Evolutionary conservation across 805 yeast genomes (phyloP).

Genomic region (Suhomyces sp.): DNA sequence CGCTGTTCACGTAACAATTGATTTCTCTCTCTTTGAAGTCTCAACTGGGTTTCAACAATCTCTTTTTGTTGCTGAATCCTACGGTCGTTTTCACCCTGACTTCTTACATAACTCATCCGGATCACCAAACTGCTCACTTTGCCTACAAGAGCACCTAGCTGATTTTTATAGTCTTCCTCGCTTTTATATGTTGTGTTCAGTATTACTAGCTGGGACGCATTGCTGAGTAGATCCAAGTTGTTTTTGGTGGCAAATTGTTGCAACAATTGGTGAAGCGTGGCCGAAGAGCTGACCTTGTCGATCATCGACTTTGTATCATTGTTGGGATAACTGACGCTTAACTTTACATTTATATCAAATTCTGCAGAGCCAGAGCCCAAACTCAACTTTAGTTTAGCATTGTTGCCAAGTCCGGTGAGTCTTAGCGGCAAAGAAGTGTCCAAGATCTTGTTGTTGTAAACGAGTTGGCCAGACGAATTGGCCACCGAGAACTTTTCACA

Average conservation of each 20-base stretch:
- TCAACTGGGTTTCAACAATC: constrained; percentile 17
- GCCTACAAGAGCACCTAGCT: constrained; percentile 19
- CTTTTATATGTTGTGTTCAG: constrained; percentile 13
- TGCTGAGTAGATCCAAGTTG: constrained; percentile 11
- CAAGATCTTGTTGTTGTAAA: constrained; percentile 26
- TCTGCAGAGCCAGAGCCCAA: constrained; percentile 8
- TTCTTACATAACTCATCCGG: constrained; percentile 18
- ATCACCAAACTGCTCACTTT: constrained; percentile 22
- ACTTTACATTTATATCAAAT: constrained; percentile 16
- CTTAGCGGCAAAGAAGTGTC: constrained; percentile 33
- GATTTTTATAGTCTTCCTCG: constrained; percentile 8
- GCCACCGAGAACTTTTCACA: constrained; percentile 26
- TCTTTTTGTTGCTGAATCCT: constrained; percentile 21
- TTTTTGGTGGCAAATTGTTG: constrained; percentile 16
- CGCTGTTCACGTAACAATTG: constrained; percentile 7
- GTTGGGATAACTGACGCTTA: constrained; percentile 10
- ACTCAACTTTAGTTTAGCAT: constrained; percentile 28
- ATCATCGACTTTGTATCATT: constrained; percentile 5
- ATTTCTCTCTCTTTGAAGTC: constrained; percentile 15
- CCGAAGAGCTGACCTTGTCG: constrained; percentile 8
- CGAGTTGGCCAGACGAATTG: constrained; percentile 21
- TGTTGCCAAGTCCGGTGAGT: constrained; percentile 30
- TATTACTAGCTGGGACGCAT: constrained; percentile 12
- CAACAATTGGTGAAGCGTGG: constrained; percentile 20
- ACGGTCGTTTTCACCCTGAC: constrained; percentile 8